These are phyloP conservation scores for Phalaenopsis equestris DNA, from an alignment of 106 monocot species.

Conservation along the genomic window DNA sequence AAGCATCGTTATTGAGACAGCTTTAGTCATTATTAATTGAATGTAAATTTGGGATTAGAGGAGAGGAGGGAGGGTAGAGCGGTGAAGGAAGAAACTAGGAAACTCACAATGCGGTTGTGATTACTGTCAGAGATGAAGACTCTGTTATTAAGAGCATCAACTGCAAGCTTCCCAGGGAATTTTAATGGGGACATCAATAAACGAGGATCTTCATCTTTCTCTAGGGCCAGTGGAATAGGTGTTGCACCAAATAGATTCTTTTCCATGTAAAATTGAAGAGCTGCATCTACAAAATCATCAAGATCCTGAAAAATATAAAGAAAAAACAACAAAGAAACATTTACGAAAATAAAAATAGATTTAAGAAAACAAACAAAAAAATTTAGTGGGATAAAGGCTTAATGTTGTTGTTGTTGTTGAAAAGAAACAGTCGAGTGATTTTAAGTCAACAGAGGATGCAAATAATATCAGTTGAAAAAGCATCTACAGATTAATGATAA, in stretches of 20 bases:
- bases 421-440: no score
- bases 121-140: slow-evolving; percentile 97
- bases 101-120: slow-evolving; percentile 91
- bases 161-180: slow-evolving; percentile 87
- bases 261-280: slow-evolving; percentile 82
- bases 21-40: not conserved
- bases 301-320: slow-evolving; percentile 60
- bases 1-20: not conserved
- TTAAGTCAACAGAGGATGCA: not conserved
- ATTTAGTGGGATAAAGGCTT: no score
- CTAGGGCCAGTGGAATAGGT: slow-evolving; percentile 63
- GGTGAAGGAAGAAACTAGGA: slow-evolving; percentile 4
- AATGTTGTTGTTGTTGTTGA: no score
- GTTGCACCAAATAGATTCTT: slow-evolving; percentile 49
- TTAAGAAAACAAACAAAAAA: no score
- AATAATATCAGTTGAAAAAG: not conserved
- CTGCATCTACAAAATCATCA: slow-evolving; percentile 79
- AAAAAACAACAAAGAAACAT: not conserved
- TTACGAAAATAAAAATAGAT: no score
- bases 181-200: slow-evolving; percentile 65
- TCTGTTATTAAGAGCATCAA: slow-evolving; percentile 74
- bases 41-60: not conserved
- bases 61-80: not conserved
- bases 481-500: not conserved
- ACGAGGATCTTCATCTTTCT: slow-evolving; percentile 59